phyloP scores from a whole-genome alignment of 139 green algal species.

The Diplosphaera chodatii region DNA sequence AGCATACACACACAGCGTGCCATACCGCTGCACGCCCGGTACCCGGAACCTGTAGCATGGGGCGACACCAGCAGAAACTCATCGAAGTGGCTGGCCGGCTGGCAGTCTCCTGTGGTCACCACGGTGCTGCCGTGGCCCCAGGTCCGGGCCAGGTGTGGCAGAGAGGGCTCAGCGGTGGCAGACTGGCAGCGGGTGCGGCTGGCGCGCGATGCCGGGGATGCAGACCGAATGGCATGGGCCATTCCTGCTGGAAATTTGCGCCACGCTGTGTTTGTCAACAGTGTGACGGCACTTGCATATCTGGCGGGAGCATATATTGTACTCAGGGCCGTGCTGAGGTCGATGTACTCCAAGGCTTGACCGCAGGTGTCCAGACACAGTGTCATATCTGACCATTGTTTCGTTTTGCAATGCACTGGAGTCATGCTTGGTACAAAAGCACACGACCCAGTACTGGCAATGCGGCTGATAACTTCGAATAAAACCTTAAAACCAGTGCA shows the following conservation, averaged over 20 bases:
- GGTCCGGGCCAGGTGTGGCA: background rate
- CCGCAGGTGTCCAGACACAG: too few relatives aligned
- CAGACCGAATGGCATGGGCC: background rate
- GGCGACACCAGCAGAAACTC: background rate
- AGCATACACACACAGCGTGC: background rate
- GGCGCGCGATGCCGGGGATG: background rate
- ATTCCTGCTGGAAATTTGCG: background rate
- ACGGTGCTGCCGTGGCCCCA: background rate
- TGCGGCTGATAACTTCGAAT: too few relatives aligned
- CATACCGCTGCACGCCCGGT: background rate
- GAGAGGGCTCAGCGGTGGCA: background rate
- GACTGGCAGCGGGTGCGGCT: background rate
- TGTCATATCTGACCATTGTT: too few relatives aligned
- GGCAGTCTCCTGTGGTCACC: background rate
- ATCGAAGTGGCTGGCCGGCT: background rate
- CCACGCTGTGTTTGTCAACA: background rate
- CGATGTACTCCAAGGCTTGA: too few relatives aligned
- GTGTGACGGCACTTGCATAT: background rate
- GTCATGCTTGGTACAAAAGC: too few relatives aligned
- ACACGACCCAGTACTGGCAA: too few relatives aligned
- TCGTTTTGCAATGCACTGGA: too few relatives aligned
- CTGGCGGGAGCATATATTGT: background rate
- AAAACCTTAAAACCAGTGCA: too few relatives aligned
- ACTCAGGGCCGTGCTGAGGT: background rate
- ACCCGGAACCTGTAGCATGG: background rate